A percentile compares a stretch with the other conserved stretches of the same genome.
Conservation (phyloP, 179 eudicot species). For the Silene noctiflora region DNA sequence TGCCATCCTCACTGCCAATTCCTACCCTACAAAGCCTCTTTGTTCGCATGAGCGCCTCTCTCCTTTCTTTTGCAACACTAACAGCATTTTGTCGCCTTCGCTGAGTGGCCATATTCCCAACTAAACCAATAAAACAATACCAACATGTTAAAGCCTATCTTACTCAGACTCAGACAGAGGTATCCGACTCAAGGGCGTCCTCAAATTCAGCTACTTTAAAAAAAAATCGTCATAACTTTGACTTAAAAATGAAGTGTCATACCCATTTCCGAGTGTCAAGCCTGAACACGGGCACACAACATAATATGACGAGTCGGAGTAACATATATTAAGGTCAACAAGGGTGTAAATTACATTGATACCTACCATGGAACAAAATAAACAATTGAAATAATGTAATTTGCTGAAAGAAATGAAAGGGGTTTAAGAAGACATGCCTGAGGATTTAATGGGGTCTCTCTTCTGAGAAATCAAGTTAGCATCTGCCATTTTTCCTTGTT, state of each 20-base stretch:
- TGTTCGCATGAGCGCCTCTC: conserved; percentile 81
- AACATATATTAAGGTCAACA: background rate
- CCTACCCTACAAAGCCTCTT: conserved; percentile 88
- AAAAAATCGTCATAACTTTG: too few species aligned
- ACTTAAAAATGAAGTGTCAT: too few species aligned
- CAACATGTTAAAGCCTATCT: conserved; percentile 17
- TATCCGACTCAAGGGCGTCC: too few species aligned
- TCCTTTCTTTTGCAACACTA: conserved; percentile 76
- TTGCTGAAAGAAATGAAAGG: background rate
- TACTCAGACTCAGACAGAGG: background rate
- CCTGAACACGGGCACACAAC: background rate
- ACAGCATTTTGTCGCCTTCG: conserved; percentile 76
- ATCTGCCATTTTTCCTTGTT: conserved; percentile 53
- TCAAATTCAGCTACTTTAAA: too few species aligned
- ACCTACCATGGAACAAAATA: too few species aligned
- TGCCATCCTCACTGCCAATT: conserved; percentile 43
- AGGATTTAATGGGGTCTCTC: conserved; percentile 61
- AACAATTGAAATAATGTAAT: too few species aligned
- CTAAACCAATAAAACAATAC: conserved; percentile 31
- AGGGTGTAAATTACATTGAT: background rate
- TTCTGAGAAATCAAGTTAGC: conserved; percentile 43
- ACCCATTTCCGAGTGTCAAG: too few species aligned
- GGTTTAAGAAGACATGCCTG: conserved; percentile 38
- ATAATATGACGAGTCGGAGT: background rate
- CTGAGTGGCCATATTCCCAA: conserved; percentile 74